Evolutionary conservation across 2,329 filamentous ascomycete genomes (phyloP), one percentile per base, ranked within the genome.

Genomic region (Cladophialophora bantiana): DNA sequence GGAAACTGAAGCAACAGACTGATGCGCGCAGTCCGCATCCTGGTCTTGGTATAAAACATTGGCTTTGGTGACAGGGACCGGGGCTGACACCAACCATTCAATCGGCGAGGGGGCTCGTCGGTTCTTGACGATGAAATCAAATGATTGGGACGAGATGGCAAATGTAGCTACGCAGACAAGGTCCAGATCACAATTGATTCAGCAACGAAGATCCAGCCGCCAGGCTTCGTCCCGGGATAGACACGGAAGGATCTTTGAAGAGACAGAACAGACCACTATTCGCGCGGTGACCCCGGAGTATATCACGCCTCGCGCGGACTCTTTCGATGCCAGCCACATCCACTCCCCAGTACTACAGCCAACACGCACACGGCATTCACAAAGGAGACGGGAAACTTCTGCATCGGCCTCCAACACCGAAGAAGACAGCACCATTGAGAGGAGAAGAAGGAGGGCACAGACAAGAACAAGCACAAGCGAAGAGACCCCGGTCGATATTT

Each of bases 281-380:
- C 79, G 81, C 68, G 78, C 81, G 15, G 80, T 82, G 66, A 83
- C 80, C 18, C 81, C 82, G 53, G 82, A 83, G 68, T 55, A 73
- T 75, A 54, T 77, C 75, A 70, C 74, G 18, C 72, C 74, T 63
- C 78, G 76, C 62, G 73, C 55, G 40, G 64, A 60, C 31, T 66
- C 62, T n/a, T 53, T 50, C 45, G 62, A 70, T 58, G 65, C 53
- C 35, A 58, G 52, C 31, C 54, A 62, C n/a, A 36, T 68, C 34
- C 56, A 70, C 45, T 71, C 69, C 7, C 66, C 69, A 10, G 54
- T 65, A 3, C 57, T 66, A 35, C 67, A 79, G 58, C 53, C 67
- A 15, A 64, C 70, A 2, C 66, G 67, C 38, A 62, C 54, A 18
- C 40, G 58, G 26, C 64, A 67, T 40, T 66, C 69, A 15, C 60